These are phyloP conservation scores for Adenanthera pavonina DNA, from an alignment of 306 rosid species.

Conservation along the genomic window DNA sequence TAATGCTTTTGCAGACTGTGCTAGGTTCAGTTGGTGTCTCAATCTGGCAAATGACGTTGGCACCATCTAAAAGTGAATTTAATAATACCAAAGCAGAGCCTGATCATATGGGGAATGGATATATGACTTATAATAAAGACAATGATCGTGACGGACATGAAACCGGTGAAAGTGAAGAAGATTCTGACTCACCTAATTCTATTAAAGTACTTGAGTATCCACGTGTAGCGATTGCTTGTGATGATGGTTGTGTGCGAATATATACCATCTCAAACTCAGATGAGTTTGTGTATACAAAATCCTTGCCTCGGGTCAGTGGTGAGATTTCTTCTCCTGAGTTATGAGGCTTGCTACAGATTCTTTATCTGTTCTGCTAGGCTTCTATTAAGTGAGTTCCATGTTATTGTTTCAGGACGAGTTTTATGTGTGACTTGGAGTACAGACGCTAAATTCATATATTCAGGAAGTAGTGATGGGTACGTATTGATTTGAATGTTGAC, in stretches of 20 bases:
- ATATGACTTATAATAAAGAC: constrained; percentile 9
- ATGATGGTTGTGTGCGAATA: constrained; percentile 78
- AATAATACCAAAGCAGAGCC: constrained; percentile 35
- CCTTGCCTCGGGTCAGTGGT: constrained; percentile 89
- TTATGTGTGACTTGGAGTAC: constrained; percentile 89
- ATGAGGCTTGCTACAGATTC: constrained; percentile 6
- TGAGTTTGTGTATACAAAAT: constrained; percentile 65
- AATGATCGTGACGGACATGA: constrained; percentile 44
- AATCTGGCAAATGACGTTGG: constrained; percentile 90
- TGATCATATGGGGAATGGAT: constrained; percentile 54
- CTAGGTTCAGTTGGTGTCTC: constrained; percentile 71
- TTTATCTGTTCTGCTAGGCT: background rate
- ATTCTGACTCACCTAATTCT: constrained; percentile 49
- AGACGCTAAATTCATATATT: constrained; percentile 72
- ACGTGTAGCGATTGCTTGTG: constrained; percentile 72
- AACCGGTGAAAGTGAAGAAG: constrained; percentile 68
- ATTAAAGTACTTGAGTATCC: constrained; percentile 44
- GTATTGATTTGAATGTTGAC: constrained; percentile 39
- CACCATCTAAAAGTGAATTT: constrained; percentile 39
- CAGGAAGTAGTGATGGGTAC: constrained; percentile 96
- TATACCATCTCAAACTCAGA: constrained; percentile 63
- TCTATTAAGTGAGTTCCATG: constrained; percentile 13
- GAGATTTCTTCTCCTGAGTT: constrained; percentile 48
- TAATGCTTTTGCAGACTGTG: constrained; percentile 55
- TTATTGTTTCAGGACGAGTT: constrained; percentile 66